Percentiles rank a stretch among this genome's conserved stretches.
Conservation (phyloP, 768 basidiomycete genomes). For the Trametes cubensis region DNA sequence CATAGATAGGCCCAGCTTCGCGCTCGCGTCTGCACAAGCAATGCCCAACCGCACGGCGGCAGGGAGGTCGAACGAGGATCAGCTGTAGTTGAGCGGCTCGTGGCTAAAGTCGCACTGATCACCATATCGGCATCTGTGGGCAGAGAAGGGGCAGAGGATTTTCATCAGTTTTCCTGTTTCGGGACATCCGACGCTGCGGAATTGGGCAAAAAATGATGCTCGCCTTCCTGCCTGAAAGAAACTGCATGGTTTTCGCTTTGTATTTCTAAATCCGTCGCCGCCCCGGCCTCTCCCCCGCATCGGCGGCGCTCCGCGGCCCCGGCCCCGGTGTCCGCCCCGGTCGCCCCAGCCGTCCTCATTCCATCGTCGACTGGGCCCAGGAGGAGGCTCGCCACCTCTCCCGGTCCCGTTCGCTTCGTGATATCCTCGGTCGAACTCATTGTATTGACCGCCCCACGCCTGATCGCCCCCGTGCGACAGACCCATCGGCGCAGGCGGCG, state of each 20-base stretch:
- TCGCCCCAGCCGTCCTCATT: slow-evolving; percentile 55
- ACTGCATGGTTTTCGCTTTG: slow-evolving; percentile 87
- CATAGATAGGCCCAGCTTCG: neutral
- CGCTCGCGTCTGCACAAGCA: neutral
- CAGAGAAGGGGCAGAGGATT: slow-evolving; percentile 42
- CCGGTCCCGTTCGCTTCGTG: slow-evolving; percentile 26
- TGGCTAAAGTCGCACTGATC: slow-evolving; percentile 88
- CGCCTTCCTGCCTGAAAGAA: slow-evolving; percentile 92
- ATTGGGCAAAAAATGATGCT: slow-evolving; percentile 54
- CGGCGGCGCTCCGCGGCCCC: slow-evolving; percentile 55
- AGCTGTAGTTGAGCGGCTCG: slow-evolving; percentile 41
- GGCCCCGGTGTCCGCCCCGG: slow-evolving; percentile 47
- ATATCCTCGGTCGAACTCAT: slow-evolving; percentile 29
- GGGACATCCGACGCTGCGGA: slow-evolving; percentile 25
- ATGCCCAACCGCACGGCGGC: neutral
- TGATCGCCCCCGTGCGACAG: slow-evolving; percentile 27
- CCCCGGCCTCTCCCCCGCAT: slow-evolving; percentile 64
- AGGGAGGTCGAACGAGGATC: neutral
- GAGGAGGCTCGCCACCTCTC: slow-evolving; percentile 13
- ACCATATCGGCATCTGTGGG: slow-evolving; percentile 84
- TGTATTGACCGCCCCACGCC: slow-evolving; percentile 16
- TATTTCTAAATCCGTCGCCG: slow-evolving; percentile 71
- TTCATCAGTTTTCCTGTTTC: slow-evolving; percentile 42
- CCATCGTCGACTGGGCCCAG: slow-evolving; percentile 29
- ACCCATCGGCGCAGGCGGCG: slow-evolving; percentile 19